Conservation (phyloP, 768 basidiomycete species). For the Auricularia auricula-judae region DNA sequence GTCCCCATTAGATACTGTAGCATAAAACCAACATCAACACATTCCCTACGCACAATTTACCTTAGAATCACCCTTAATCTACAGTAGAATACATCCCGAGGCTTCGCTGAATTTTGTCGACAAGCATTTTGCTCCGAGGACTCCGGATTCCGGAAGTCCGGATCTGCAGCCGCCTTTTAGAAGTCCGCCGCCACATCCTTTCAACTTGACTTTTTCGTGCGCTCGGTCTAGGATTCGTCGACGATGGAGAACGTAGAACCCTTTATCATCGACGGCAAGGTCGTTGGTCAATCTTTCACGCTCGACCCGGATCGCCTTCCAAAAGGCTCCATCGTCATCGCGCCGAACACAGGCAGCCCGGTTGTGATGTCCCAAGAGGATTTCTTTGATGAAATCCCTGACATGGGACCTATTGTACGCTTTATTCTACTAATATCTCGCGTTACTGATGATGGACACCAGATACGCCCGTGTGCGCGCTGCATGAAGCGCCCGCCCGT, state of each 20-base stretch:
- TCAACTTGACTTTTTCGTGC: not conserved
- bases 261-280: not conserved
- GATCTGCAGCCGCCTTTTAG: too few relatives aligned
- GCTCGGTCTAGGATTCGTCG: not conserved
- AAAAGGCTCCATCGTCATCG: not conserved
- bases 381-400: not conserved
- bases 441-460: not conserved
- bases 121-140: too few relatives aligned
- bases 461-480: not conserved
- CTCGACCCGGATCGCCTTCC: not conserved
- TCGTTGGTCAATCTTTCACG: not conserved
- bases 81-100: too few relatives aligned
- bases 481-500: not conserved
- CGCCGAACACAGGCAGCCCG: not conserved
- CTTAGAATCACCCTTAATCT: too few relatives aligned
- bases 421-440: not conserved
- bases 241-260: not conserved
- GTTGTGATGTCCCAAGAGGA: not conserved
- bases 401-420: not conserved
- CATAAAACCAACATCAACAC: too few relatives aligned
- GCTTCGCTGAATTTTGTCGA: too few relatives aligned
- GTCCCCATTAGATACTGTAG: too few relatives aligned
- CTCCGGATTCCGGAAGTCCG: too few relatives aligned
- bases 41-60: too few relatives aligned
- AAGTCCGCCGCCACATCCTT: too few relatives aligned